phyloP scores from a whole-genome alignment of 345 rosid genomes.

The Limnanthes douglasii region DNA sequence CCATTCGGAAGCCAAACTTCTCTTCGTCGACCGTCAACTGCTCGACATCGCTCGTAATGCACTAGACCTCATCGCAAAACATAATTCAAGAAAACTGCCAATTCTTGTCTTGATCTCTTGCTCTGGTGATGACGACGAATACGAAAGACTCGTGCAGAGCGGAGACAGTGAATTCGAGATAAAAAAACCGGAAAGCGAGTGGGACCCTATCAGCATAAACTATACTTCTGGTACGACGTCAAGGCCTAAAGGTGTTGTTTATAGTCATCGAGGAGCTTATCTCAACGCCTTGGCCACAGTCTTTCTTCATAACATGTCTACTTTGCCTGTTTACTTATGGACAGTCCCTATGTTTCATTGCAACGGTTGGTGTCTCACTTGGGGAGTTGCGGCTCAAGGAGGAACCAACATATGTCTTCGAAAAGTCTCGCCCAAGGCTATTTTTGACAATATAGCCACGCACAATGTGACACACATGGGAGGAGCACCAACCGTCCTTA shows the following conservation, averaged over 20 bases:
- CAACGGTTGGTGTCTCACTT: conserved; percentile 76
- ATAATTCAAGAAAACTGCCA: conserved; percentile 15
- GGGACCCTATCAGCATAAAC: conserved; percentile 75
- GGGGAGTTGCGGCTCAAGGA: conserved; percentile 88
- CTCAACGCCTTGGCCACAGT: conserved; percentile 50
- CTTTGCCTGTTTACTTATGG: conserved; percentile 66
- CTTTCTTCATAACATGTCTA: conserved; percentile 39
- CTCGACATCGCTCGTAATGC: conserved; percentile 38
- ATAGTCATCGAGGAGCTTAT: conserved; percentile 78
- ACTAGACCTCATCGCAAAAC: conserved; percentile 27
- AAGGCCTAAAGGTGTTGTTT: conserved; percentile 77
- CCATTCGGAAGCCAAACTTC: conserved; percentile 43
- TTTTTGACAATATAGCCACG: conserved; percentile 34
- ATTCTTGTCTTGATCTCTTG: conserved; percentile 33
- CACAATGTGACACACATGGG: conserved; percentile 75
- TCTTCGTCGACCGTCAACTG: conserved; percentile 45
- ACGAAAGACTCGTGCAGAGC: conserved; percentile 33
- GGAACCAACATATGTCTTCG: conserved; percentile 67
- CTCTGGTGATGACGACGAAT: conserved; percentile 16
- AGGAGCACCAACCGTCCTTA: conserved; percentile 73
- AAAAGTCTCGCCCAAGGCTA: conserved; percentile 34
- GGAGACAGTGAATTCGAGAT: conserved; percentile 28
- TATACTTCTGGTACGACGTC: conserved; percentile 90
- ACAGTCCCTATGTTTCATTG: conserved; percentile 94
- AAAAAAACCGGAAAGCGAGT: conserved; percentile 35